Evolutionary conservation across 1,284 basidiomycete genomes (phyloP).

Genomic region (Quambalaria eucalypti): DNA sequence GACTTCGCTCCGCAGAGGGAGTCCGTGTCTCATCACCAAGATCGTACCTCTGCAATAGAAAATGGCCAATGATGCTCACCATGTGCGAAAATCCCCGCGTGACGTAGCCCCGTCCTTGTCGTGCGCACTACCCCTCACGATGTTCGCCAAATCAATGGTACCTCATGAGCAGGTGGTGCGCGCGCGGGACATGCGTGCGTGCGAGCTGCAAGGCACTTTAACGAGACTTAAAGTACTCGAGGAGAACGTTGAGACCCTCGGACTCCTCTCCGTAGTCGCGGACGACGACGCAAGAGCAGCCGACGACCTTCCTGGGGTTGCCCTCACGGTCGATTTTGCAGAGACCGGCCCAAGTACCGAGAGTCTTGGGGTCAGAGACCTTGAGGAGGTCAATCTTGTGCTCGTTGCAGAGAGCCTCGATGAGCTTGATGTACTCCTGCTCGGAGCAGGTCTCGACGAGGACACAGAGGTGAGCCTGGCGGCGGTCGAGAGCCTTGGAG

Average conservation of each 20-base stretch:
- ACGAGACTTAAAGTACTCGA: conserved; percentile 93
- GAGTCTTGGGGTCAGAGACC: conserved; percentile 89
- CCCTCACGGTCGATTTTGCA: conserved; percentile 95
- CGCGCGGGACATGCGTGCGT: not conserved
- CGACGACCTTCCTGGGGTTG: conserved; percentile 81
- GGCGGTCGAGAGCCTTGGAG: conserved; percentile 96
- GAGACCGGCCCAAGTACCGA: conserved; percentile 89
- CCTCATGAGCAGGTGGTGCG: not conserved
- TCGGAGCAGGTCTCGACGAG: conserved; percentile 98
- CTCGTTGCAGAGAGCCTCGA: conserved; percentile 96
- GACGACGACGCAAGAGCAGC: conserved; percentile 78
- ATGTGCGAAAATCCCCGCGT: not conserved
- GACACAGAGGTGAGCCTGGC: conserved; percentile 96
- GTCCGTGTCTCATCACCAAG: conserved; percentile 36
- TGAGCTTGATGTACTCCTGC: conserved; percentile 99
- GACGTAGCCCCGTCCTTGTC: not conserved
- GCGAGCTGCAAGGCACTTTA: conserved; percentile 19
- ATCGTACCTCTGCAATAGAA: not conserved
- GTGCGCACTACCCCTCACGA: not conserved
- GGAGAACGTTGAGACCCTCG: conserved; percentile 88
- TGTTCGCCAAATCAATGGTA: not conserved
- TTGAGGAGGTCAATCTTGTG: conserved; percentile 99
- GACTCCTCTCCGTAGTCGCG: conserved; percentile 95
- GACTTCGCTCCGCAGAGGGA: conserved; percentile 35
- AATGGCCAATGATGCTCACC: not conserved